A percentile compares a stretch with the other conserved stretches of the same genome.
These are phyloP conservation scores for Aureobasidium lini DNA, from an alignment of 2,329 filamentous ascomycete species.

Conservation along the genomic window DNA sequence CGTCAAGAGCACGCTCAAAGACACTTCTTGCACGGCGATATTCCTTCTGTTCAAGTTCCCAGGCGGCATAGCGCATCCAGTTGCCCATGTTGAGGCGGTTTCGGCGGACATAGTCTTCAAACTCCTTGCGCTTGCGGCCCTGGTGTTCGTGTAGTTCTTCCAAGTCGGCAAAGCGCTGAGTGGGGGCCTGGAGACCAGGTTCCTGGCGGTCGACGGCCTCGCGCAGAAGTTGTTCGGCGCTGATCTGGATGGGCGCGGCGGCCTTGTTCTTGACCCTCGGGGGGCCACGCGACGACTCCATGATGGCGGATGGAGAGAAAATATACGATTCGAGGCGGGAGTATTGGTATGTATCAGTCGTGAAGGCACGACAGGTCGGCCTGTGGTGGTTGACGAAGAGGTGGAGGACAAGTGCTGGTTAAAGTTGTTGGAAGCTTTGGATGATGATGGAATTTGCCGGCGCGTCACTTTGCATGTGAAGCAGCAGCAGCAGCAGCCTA, in stretches of 20 bases:
- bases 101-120: conserved; percentile 93
- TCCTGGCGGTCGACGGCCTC: conserved; percentile 97
- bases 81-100: conserved; percentile 97
- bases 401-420: neutral
- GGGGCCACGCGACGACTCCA: conserved; percentile 87
- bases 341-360: neutral
- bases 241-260: conserved; percentile 74
- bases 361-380: neutral
- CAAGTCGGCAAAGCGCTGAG: conserved; percentile 89
- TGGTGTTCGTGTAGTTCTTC: conserved; percentile 98
- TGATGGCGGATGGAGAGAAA: conserved; percentile 36
- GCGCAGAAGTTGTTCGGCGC: conserved; percentile 90
- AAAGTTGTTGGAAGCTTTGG: neutral
- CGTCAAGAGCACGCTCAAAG: conserved; percentile 90
- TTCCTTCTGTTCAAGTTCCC: conserved; percentile 98
- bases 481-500: neutral
- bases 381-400: neutral
- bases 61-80: conserved; percentile 95
- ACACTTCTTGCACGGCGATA: conserved; percentile 84
- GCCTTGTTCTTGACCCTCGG: conserved; percentile 99
- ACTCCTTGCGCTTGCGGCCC: conserved; percentile 90
- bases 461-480: conserved; percentile 7
- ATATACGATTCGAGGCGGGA: neutral
- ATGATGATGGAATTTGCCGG: neutral
- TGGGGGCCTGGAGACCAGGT: conserved; percentile 76